Percentiles rank a stretch among this genome's conserved stretches.
Conservation (phyloP, 192 early-diverging fungal species). For the Chytriomyces sp. region DNA sequence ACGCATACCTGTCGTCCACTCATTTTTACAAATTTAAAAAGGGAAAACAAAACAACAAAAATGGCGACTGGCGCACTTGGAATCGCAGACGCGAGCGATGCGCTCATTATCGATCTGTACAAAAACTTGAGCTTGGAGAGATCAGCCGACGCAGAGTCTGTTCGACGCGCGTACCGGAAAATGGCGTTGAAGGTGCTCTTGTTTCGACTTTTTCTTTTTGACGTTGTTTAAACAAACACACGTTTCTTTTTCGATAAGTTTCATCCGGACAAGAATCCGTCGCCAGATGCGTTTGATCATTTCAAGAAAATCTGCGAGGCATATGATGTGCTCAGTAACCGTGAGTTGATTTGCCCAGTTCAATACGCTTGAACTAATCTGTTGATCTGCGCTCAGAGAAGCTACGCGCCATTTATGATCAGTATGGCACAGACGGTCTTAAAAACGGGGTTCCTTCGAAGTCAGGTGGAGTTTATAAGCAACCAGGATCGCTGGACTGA, state of each 20-base stretch:
- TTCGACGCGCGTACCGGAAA: slow-evolving; percentile 36
- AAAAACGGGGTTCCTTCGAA: slow-evolving; percentile 54
- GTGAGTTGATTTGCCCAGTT: slow-evolving; percentile 21
- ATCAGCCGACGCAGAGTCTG: slow-evolving; percentile 24
- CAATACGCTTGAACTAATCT: not conserved
- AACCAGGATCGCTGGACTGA: too few relatives aligned
- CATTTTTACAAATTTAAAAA: slow-evolving; percentile 10
- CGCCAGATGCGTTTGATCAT: slow-evolving; percentile 48
- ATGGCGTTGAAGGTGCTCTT: slow-evolving; percentile 28
- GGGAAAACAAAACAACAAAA: not conserved
- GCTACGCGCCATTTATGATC: slow-evolving; percentile 60
- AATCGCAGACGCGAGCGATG: slow-evolving; percentile 29
- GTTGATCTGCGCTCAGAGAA: slow-evolving; percentile 37
- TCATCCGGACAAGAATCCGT: slow-evolving; percentile 57
- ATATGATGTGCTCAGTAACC: slow-evolving; percentile 54
- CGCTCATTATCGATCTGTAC: slow-evolving; percentile 34
- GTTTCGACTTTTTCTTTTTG: not conserved
- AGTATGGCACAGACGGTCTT: slow-evolving; percentile 60
- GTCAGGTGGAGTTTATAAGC: slow-evolving; percentile 44
- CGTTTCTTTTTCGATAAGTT: slow-evolving; percentile 27
- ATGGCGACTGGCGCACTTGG: slow-evolving; percentile 28
- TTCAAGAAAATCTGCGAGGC: slow-evolving; percentile 54
- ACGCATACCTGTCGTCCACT: not conserved
- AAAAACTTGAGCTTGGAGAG: slow-evolving; percentile 30
- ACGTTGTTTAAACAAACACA: not conserved